Evolutionary conservation across 2,329 filamentous ascomycete species (phyloP), one percentile per base, ranked within the genome.

Genomic region (Clarireedia paspali): DNA sequence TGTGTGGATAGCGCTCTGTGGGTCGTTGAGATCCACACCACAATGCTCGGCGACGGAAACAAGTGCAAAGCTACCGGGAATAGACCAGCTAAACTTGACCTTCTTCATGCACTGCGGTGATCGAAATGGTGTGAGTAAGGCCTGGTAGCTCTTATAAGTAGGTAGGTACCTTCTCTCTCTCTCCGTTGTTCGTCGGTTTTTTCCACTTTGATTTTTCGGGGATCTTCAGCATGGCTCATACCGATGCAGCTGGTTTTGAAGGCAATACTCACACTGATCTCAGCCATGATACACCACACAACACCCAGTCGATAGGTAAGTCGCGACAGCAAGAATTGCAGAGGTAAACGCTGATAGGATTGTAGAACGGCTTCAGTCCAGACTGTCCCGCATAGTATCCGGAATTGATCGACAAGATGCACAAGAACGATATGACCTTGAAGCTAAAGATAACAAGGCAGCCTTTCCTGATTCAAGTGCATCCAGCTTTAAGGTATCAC

Each of bases 351-450:
- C 38, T 50, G 20, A 50, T 26, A 1, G 1, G 6, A 17, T 14
- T 50, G 6, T 36, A 55, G 53, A 39, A 38, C 40, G 47, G 15
- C 39, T 57, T 55, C 53, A 57, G 24, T 62, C 52, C 46, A 45
- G 47, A 15, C 47, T 67, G 9, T 54, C 61, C 24, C 56, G 59
- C 53, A 61, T 62, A 36, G 48, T 67, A 3, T 66, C 65, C 30
- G 51, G 55, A 30, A 66, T 71, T 26, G 71, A 75, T 44, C 69
- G 73, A n/a, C 66, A 69, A 53, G 75, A 79, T 60, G 73, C 73
- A 12, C 67, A 68, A 44, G 61, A 64, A 17, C 68, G 70, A 20
- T 76, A 76, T 59, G 68, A 71, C 44, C 69, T 73, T 30, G 76
- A 78, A 61, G 63, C 69, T 15, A 71, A 68, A 30, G 73, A 74